These are phyloP conservation scores for Paracamarosporium sp. DNA, from an alignment of 2,329 filamentous ascomycete species.

Conservation along the genomic window DNA sequence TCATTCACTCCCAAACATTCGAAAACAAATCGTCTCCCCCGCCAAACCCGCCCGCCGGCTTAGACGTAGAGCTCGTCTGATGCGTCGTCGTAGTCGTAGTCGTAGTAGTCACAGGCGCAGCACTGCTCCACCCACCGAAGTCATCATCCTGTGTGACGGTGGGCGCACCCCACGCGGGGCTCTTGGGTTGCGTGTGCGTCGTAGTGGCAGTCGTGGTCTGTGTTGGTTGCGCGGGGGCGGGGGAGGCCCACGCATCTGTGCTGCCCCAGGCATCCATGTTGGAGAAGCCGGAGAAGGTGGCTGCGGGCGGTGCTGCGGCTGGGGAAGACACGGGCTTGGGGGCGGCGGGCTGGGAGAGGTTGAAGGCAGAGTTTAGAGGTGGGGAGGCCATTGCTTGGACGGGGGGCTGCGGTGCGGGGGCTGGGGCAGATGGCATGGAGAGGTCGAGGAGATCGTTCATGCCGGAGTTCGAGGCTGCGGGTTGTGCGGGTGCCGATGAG, in stretches of 20 bases:
- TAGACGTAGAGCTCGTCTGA: conserved; percentile 32
- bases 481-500: conserved; percentile 58
- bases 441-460: conserved; percentile 86
- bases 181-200: conserved; percentile 52
- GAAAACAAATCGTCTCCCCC: conserved; percentile 84
- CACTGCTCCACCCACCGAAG: conserved; percentile 93
- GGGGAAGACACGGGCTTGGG: conserved; percentile 36
- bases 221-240: conserved; percentile 62
- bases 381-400: conserved; percentile 43
- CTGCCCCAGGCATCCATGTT: conserved; percentile 81
- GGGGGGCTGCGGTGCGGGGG: conserved; percentile 31
- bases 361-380: conserved; percentile 75
- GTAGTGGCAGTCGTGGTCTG: conserved; percentile 41
- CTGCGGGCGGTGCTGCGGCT: conserved; percentile 32
- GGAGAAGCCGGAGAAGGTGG: conserved; percentile 52
- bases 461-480: conserved; percentile 56
- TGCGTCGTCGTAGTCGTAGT: conserved; percentile 22
- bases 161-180: conserved; percentile 63
- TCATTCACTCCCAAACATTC: conserved; percentile 85
- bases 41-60: conserved; percentile 63
- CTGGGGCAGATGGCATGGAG: conserved; percentile 44
- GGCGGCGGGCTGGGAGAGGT: conserved; percentile 40
- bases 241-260: conserved; percentile 79
- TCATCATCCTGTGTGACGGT: conserved; percentile 86
- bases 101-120: conserved; percentile 61